A percentile compares a stretch with the other conserved stretches of the same genome.
These are phyloP conservation scores for Diaporthe velutina DNA, from an alignment of 2,329 filamentous ascomycete species.

Conservation along the genomic window DNA sequence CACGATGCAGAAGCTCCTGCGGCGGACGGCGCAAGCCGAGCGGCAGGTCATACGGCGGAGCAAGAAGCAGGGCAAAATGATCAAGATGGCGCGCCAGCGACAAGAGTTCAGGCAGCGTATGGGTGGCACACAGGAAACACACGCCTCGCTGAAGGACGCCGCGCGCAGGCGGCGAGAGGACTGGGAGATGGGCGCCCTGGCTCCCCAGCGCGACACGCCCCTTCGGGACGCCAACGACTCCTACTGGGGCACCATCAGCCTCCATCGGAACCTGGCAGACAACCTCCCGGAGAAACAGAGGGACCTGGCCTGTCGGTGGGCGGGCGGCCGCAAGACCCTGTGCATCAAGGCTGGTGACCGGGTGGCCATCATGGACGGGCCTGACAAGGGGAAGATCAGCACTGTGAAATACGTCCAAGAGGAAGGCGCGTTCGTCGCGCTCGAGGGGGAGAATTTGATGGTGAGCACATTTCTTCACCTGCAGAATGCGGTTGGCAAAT, in stretches of 20 bases:
- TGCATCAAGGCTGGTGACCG: constrained; percentile 79
- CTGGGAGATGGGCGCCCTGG: constrained; percentile 82
- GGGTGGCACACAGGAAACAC: neutral
- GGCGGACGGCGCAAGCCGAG: constrained; percentile 75
- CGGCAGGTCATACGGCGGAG: constrained; percentile 69
- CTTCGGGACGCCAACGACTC: constrained; percentile 71
- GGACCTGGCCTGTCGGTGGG: constrained; percentile 63
- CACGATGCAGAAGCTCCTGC: constrained; percentile 78
- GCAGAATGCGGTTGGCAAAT: neutral
- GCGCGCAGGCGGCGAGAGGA: constrained; percentile 71
- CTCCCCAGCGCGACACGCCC: constrained; percentile 81
- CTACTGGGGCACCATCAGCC: constrained; percentile 49
- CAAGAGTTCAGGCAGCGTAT: constrained; percentile 47
- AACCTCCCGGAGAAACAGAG: constrained; percentile 50
- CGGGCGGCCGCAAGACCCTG: constrained; percentile 67
- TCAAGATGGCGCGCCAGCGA: constrained; percentile 46
- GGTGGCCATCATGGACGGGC: constrained; percentile 83
- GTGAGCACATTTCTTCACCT: constrained; percentile 59
- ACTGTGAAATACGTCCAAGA: constrained; percentile 70
- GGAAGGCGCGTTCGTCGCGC: constrained; percentile 68
- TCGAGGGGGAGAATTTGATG: constrained; percentile 71
- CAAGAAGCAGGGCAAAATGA: constrained; percentile 44
- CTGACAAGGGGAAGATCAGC: constrained; percentile 87
- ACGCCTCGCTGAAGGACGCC: constrained; percentile 29
- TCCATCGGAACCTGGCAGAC: constrained; percentile 45